Base-by-base conservation (phyloP, 306 rosid genomes). In the Adenanthera pavonina region DNA sequence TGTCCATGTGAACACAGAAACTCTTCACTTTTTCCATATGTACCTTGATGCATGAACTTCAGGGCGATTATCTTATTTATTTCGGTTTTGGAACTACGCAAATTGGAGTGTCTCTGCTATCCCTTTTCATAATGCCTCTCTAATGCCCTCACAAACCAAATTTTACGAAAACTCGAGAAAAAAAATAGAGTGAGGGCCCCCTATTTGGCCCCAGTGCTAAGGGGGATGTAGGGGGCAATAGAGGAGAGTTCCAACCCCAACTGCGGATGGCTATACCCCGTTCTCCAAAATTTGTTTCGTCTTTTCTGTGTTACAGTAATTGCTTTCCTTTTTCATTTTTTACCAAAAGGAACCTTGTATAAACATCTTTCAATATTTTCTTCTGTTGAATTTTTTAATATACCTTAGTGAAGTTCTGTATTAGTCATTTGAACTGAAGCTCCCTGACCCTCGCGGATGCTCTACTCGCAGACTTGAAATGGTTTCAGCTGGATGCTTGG, bases 401-500 rank as follows among this genome's bases (percentile, higher is more conserved):
- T 43, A 1, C 53, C 30, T 60, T 8, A 5, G 74, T 11, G 54
- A 69, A 20, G 54, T 6, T 69, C 74, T 44, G 56, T 46, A 46
- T 13, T 1, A 17, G 15, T 46, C 53, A 43, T 8, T 43, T 43
- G 35, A 43, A 69, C 48, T 25, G 53, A 41, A 68, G 73, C 30
- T 19, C 17, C 40, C 17, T 12, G 40, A 60, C 33, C 65, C 19
- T 11, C 34, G 3, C 25, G 36, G 4, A 38, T 36, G 77, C 78
- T 62, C 48, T 61, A 15, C 59, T 75, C 52, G 47, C 78, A 82
- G 69, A 69, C 56, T 78, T 65, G 72, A 52, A 60, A 15, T 43
- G 8, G 16, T 69, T 64, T 66, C 25, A 15, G 60, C 65, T 62
- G 43, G 57, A 57, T 77, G 35, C 52, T 40, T 19, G 20, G 6